Evolutionary conservation across 805 yeast species (phyloP), one percentile per base, ranked within the genome.

Genomic region (Metschnikowia continentalis): DNA sequence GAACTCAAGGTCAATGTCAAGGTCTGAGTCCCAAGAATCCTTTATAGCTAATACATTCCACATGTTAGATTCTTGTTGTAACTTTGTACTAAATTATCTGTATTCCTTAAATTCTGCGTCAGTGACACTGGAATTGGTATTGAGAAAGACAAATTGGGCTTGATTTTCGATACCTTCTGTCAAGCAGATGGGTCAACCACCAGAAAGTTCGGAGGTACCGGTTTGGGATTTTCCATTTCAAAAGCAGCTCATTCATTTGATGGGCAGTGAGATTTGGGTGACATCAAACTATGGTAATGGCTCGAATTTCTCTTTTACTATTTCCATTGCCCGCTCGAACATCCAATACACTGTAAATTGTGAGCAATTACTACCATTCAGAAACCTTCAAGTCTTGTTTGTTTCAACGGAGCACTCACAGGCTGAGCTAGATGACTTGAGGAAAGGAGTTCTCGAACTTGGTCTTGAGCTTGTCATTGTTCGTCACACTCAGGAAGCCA

Each of bases 201-300:
- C 1, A 80, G 96, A 65, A 88, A 88, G 67, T 90, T 89, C 65
- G 96, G 96, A 61, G 96, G 96, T 62, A 90, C 96, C 3, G 96
- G 96, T 56, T 75, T 89, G 42, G 96, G 96, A 15, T 75, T 89
- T 49, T 87, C 95, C 2, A 89, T 89, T 66, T 90, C 96, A 8
- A 88, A n/a, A 88, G 66, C 90, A 88, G 61, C 77, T 89, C 59
- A 89, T 90, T 62, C 91, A 88, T 61, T 76, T 89, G 56, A 89
- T 90, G 96, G 96, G 96, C 40, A 96, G 96, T 64, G 92, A 86
- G 56, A 88, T 89, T 54, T 88, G 96, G 96, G 96, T 90, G 26
- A 81, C 88, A 20, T 87, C 95, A 0, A 78, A 77, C 53, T 87
- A 83, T 62, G 94, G 92, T 23, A 74, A 79, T 60, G 96, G 96